phyloP scores from a whole-genome alignment of 352 stramenopile species.

The Phytophthora chlamydospora region DNA sequence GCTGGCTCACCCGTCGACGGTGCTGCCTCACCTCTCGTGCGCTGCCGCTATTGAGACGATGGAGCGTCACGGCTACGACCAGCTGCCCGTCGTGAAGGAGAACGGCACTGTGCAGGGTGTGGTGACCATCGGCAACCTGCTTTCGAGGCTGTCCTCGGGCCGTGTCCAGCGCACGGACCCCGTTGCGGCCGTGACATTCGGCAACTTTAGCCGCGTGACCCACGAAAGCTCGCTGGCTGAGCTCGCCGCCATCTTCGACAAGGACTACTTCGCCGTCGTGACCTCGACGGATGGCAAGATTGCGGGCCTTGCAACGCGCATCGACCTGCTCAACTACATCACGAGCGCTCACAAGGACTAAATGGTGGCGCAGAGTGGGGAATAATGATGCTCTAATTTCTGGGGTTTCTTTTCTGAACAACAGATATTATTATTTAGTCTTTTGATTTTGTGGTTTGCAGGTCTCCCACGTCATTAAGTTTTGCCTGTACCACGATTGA shows the following conservation, averaged over 20 bases:
- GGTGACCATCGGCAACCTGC: conserved; percentile 96
- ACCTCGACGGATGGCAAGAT: conserved; percentile 76
- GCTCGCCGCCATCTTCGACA: conserved; percentile 95
- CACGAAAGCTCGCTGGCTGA: conserved; percentile 87
- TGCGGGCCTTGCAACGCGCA: conserved; percentile 93
- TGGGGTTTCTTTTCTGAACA: conserved; percentile 13
- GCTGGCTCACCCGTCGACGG: conserved; percentile 86
- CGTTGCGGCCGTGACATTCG: conserved; percentile 92
- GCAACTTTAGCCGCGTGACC: conserved; percentile 93
- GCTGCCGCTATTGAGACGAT: conserved; percentile 94
- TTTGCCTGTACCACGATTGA: conserved; percentile 20
- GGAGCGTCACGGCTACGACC: conserved; percentile 90
- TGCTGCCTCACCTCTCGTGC: conserved; percentile 83
- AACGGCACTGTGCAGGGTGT: conserved; percentile 89
- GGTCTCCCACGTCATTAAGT: conserved; percentile 19
- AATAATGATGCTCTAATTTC: background rate
- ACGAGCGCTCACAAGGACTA: conserved; percentile 47
- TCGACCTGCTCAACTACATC: conserved; percentile 97
- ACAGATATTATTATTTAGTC: conserved; percentile 13
- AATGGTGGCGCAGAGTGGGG: background rate
- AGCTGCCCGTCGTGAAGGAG: conserved; percentile 76
- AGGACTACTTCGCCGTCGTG: conserved; percentile 95
- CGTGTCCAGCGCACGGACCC: conserved; percentile 81
- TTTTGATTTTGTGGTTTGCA: conserved; percentile 4
- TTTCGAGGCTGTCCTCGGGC: conserved; percentile 88